Base-by-base conservation (phyloP, 2,329 filamentous ascomycete species). In the Coniochaeta hoffmannii region DNA sequence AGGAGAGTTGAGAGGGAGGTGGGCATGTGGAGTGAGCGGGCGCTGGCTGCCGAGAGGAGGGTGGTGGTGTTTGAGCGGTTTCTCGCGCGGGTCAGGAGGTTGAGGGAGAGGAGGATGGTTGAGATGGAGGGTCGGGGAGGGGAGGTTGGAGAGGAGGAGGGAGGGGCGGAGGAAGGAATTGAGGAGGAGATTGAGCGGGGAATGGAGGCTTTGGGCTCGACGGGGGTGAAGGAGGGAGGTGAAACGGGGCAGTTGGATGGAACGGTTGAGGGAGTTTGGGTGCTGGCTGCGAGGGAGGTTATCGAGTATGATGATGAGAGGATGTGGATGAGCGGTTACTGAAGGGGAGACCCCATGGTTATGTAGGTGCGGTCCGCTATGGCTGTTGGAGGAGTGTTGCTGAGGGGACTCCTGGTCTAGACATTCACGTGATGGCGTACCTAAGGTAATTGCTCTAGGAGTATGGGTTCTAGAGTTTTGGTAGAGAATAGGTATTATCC, bases 41-140 rank as follows among this genome's bases (percentile, higher is more conserved):
- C 83, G 0, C 75, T 82, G 61, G 70, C 73, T 4, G 81, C 82
- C 0, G 82, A 87, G 68, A 73, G 69, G 57, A 72, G 77, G 51
- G 64, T 84, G 17, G 70, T 72, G 4, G 72, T 76, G 24, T 74
- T 80, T 57, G 73, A 80, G 62, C 66, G 68, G 14, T 51, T 51
- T 34, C 28, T 51, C 4, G 49, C 28, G 2, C 19, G 49, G 17
- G 49, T 51, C 2, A 7, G 49, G 28, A 26, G 14, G 31, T 11
- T 51, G 17, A 51, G 49, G 49, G 9, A 31, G 26, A 51, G 15
- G 31, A 22, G 31, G 26, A 17, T 15, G 49, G 41, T 15, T 28
- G 22, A 4, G 4, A 15, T 2, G 28, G 49, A 28, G 6, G 28
- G 11, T 9, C 7, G 32, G 19, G 28, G 26, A 15, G 49, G 15